phyloP scores from a whole-genome alignment of 768 basidiomycete genomes.

The Wakefieldia striispora region DNA sequence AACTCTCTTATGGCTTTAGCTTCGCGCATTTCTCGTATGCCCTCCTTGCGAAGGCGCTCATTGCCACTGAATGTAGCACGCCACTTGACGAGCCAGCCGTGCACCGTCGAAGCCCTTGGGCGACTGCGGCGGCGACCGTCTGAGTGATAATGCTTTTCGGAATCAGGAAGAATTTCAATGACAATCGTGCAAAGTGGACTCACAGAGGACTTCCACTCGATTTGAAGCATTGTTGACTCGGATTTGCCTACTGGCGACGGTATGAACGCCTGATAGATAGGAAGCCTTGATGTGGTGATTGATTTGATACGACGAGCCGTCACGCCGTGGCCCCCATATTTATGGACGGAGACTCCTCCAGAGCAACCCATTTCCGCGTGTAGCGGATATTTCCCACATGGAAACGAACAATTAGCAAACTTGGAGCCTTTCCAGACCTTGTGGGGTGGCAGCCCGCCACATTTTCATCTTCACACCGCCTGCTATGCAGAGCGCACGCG shows the following conservation, averaged over 20 bases:
- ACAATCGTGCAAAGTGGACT: constrained; percentile 8
- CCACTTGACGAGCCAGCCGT: constrained; percentile 80
- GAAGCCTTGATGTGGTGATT: constrained; percentile 10
- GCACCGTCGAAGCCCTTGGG: constrained; percentile 56
- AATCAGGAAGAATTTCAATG: not conserved
- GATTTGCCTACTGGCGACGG: not conserved
- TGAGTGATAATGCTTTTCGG: constrained; percentile 31
- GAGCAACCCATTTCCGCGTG: constrained; percentile 16
- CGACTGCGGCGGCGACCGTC: constrained; percentile 44
- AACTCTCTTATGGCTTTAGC: constrained; percentile 39
- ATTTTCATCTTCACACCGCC: constrained; percentile 8
- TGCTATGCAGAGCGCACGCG: constrained; percentile 2
- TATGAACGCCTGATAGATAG: constrained; percentile 9
- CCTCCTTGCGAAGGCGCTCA: constrained; percentile 59
- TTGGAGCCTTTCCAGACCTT: not conserved
- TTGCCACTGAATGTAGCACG: constrained; percentile 67
- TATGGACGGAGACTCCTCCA: constrained; percentile 16
- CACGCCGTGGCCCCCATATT: constrained; percentile 13
- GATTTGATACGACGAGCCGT: not conserved
- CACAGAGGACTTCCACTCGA: constrained; percentile 36
- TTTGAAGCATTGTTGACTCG: constrained; percentile 22
- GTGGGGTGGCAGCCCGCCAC: constrained; percentile 1
- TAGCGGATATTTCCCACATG: constrained; percentile 16
- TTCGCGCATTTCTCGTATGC: constrained; percentile 68
- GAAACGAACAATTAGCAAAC: constrained; percentile 1